Evolutionary conservation across 2,329 filamentous ascomycete genomes (phyloP), one percentile per base, ranked within the genome.

Genomic region (Hyphodiscus sp.): DNA sequence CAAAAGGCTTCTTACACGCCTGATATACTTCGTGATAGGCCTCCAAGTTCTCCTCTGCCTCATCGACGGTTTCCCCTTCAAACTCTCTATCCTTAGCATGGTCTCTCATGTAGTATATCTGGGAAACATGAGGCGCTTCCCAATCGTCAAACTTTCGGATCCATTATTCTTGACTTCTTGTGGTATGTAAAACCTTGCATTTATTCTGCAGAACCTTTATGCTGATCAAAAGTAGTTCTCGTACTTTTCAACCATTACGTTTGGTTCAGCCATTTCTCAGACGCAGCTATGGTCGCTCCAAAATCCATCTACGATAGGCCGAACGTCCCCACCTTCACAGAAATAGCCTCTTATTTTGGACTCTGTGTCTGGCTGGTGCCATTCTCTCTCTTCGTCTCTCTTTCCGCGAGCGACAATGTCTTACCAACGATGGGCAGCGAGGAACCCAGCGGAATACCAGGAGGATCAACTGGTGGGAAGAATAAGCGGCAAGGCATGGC

Each of bases 361-460:
- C 76, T 99, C 1, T 96, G 91, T 65, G 91, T 99, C 0, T 99
- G 94, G 94, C 78, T 99, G 1, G 89, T 97, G 0, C 94, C 94
- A 0, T 99, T 99, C 68, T 85, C 91, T 16, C 78, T 99, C 15
- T 99, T 99, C 67, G 92, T 99, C 49, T 95, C 89, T 65, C 73
- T 99, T 43, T 95, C 89, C 18, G 94, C 94, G 0, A 90, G 91
- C 51, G 94, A 99, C 67, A 97, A 97, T 67, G 89, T 97, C 2
- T 74, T 99, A 49, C 94, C 94, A 0, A 95, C 86, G 8, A 96
- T 96, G 80, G 89, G 90, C 13, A 89, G 82, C 47, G 87, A 91
- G 59, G 76, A 78, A 50, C 77, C 79, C 2, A 63, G 23, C 16
- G 65, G 11, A 6, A 59, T 63, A 42, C 54, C 63, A 38, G 63